phyloP scores from a whole-genome alignment of 176 grass and related monocot genomes.

The Lolium multiflorum region DNA sequence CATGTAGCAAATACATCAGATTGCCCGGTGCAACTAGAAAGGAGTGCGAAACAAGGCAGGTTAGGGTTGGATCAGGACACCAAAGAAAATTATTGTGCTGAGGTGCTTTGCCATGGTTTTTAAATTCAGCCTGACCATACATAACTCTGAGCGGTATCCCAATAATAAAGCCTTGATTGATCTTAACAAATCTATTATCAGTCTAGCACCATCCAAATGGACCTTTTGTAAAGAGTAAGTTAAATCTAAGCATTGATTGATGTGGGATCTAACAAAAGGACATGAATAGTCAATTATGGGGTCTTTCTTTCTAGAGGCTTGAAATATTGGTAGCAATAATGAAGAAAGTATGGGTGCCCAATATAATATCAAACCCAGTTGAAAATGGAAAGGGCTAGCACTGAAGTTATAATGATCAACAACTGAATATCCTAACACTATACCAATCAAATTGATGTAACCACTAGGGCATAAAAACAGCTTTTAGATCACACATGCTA shows the following conservation, averaged over 20 bases:
- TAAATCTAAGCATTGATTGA: not conserved
- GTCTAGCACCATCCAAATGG: slow-evolving; percentile 1
- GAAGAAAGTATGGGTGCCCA: slow-evolving; percentile 15
- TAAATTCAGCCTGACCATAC: not conserved
- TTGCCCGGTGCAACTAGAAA: not conserved
- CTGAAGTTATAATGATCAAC: slow-evolving; percentile 24
- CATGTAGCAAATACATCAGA: not conserved
- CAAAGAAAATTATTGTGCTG: not conserved
- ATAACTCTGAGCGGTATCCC: not conserved
- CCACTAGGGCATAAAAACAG: not conserved
- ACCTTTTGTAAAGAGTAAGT: not conserved
- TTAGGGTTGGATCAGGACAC: not conserved
- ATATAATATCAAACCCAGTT: slow-evolving; percentile 25
- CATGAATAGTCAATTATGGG: not conserved
- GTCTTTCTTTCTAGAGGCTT: not conserved
- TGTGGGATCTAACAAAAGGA: slow-evolving; percentile 15
- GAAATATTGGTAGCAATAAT: slow-evolving; percentile 30
- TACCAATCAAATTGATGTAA: slow-evolving; percentile 40
- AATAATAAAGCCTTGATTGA: slow-evolving; percentile 12
- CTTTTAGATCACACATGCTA: slow-evolving; percentile 23
- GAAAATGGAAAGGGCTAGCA: not conserved
- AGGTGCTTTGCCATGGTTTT: not conserved
- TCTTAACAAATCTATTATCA: not conserved
- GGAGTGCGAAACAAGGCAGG: not conserved
- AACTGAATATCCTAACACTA: slow-evolving; percentile 37